Evolutionary conservation across 306 rosid species (phyloP).

Genomic region (Malus asiatica): DNA sequence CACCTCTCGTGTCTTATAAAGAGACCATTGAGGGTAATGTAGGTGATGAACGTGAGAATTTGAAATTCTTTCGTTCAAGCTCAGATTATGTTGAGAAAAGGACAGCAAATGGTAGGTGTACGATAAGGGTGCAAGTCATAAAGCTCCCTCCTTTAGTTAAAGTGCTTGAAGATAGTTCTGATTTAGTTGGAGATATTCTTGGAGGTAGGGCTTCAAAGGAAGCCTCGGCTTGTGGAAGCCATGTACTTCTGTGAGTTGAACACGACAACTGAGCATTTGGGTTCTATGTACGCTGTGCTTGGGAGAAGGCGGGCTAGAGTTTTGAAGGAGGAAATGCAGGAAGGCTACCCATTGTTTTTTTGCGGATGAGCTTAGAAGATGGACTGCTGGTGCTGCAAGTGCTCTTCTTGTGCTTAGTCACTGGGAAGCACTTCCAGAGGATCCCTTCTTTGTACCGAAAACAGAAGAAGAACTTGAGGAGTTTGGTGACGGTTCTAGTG

Average conservation of each 20-base stretch:
- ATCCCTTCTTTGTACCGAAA: slow-evolving; percentile 90
- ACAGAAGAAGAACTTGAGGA: slow-evolving; percentile 81
- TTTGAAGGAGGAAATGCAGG: slow-evolving; percentile 92
- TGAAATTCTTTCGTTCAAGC: slow-evolving; percentile 41
- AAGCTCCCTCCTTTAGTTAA: slow-evolving; percentile 70
- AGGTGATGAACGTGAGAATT: slow-evolving; percentile 42
- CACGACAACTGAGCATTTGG: slow-evolving; percentile 66
- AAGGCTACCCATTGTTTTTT: slow-evolving; percentile 88
- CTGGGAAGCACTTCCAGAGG: slow-evolving; percentile 79
- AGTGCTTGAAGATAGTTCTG: slow-evolving; percentile 69
- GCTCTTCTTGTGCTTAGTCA: slow-evolving; percentile 87
- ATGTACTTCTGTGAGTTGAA: slow-evolving; percentile 90
- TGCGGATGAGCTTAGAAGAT: slow-evolving; percentile 76
- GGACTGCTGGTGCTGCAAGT: slow-evolving; percentile 86
- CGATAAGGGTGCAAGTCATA: slow-evolving; percentile 62
- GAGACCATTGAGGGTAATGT: slow-evolving; percentile 77
- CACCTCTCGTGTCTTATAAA: slow-evolving; percentile 77
- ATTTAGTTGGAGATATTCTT: slow-evolving; percentile 50
- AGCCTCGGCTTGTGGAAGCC: slow-evolving; percentile 84
- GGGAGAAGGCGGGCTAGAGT: slow-evolving; percentile 69
- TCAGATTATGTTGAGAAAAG: slow-evolving; percentile 60
- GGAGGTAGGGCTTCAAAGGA: slow-evolving; percentile 57
- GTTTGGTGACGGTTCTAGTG: slow-evolving; percentile 91
- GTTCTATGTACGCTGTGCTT: slow-evolving; percentile 85
- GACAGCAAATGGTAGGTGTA: slow-evolving; percentile 69